Conservation (phyloP, 2,329 filamentous ascomycete genomes). For the Penicillium italicum region DNA sequence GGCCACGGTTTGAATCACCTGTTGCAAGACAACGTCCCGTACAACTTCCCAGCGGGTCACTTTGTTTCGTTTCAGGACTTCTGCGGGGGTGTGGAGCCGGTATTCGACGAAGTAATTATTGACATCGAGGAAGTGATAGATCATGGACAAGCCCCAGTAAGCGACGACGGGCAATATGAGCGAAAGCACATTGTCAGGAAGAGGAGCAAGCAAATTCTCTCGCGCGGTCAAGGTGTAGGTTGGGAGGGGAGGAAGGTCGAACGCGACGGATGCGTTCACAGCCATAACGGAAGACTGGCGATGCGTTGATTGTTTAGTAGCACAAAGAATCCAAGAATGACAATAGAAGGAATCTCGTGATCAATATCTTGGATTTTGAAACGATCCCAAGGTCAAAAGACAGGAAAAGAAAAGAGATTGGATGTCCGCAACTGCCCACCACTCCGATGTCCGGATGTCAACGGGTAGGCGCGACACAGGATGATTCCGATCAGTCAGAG, state of each 20-base stretch:
- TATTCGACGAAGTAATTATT: conserved; percentile 86
- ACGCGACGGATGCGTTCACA: conserved; percentile 33
- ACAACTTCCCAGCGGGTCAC: conserved; percentile 80
- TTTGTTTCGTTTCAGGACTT: conserved; percentile 82
- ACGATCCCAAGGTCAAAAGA: neutral
- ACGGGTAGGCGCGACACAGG: conserved; percentile 6
- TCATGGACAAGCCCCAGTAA: conserved; percentile 82
- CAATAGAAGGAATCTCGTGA: neutral
- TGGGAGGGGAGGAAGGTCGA: conserved; percentile 77
- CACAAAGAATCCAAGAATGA: neutral
- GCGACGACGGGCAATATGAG: conserved; percentile 72
- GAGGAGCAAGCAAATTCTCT: conserved; percentile 68
- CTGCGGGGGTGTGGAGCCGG: conserved; percentile 89
- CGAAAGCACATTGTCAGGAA: conserved; percentile 77
- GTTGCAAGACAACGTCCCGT: conserved; percentile 87
- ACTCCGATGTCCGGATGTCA: conserved; percentile 6
- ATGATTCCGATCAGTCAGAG: neutral
- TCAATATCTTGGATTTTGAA: neutral
- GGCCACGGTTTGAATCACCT: conserved; percentile 77
- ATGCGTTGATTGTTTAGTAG: neutral
- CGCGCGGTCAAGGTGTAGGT: conserved; percentile 70
- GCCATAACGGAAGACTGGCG: conserved; percentile 28
- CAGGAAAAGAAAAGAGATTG: conserved; percentile 1
- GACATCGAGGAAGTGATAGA: conserved; percentile 84
- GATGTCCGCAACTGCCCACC: conserved; percentile 3